A percentile compares a stretch with the other conserved stretches of the same genome.
Evolutionary conservation across 2,329 filamentous ascomycete genomes (phyloP).

Genomic region (Colletotrichum sansevieriae): DNA sequence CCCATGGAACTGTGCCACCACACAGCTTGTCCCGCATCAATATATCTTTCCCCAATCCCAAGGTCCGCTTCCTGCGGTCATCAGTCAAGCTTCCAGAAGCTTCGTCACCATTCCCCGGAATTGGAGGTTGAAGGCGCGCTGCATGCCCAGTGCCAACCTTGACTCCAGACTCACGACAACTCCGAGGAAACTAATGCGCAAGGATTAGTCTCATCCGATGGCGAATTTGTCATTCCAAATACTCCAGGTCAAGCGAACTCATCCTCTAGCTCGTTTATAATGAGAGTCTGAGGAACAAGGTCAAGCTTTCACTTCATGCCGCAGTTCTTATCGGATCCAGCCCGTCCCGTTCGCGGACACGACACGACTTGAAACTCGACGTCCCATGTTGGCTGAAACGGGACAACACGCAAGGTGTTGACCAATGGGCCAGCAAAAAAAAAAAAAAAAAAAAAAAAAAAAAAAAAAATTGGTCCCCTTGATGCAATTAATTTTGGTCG

Average conservation of each 20-base stretch:
- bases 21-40: slow-evolving; percentile 15
- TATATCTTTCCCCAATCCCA: not conserved
- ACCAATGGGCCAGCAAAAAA: slow-evolving; percentile 19
- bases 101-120: not conserved
- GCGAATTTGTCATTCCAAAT: slow-evolving; percentile 34
- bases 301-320: slow-evolving; percentile 40
- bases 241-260: not conserved
- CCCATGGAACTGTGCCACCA: slow-evolving; percentile 18
- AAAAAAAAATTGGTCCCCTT: not conserved
- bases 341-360: slow-evolving; percentile 46
- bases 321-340: slow-evolving; percentile 42
- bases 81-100: slow-evolving; percentile 8
- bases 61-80: not conserved
- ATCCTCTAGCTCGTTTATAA: not conserved
- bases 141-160: slow-evolving; percentile 18
- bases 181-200: slow-evolving; percentile 12
- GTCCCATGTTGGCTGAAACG: slow-evolving; percentile 45
- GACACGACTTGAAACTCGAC: slow-evolving; percentile 46
- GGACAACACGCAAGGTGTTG: slow-evolving; percentile 13
- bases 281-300: slow-evolving; percentile 5
- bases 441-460: not conserved
- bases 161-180: not conserved
- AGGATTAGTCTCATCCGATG: not conserved
- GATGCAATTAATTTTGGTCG: not conserved
- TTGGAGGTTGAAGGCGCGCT: not conserved